Percentiles rank a stretch among this genome's conserved stretches.
Evolutionary conservation across 2,329 filamentous ascomycete species (phyloP).

Genomic region (Diplodia intermedia): DNA sequence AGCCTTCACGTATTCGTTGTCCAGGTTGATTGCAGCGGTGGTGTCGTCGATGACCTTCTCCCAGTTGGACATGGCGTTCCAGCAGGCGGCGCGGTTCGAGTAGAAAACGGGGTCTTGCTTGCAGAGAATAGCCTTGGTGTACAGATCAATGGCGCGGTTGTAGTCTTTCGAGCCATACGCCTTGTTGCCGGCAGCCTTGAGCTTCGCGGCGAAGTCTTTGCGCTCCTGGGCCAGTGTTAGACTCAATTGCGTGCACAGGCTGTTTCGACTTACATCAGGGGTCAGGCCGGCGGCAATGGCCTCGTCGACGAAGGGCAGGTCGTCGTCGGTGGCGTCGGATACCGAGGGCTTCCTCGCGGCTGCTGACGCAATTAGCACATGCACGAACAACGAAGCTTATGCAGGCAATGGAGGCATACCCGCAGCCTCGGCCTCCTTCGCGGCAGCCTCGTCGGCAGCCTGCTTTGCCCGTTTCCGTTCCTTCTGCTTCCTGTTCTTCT

Average conservation of each 20-base stretch:
- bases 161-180: conserved; percentile 95
- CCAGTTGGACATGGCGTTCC: conserved; percentile 92
- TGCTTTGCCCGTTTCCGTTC: conserved; percentile 89
- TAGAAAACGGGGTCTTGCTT: conserved; percentile 98
- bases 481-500: conserved; percentile 85
- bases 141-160: conserved; percentile 89
- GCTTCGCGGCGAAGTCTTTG: conserved; percentile 84
- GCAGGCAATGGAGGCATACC: conserved; percentile 26
- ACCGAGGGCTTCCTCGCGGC: conserved; percentile 48
- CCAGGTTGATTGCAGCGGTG: conserved; percentile 89
- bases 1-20: conserved; percentile 96
- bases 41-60: conserved; percentile 97
- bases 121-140: conserved; percentile 95
- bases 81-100: conserved; percentile 97
- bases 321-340: conserved; percentile 50
- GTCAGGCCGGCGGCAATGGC: conserved; percentile 52
- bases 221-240: conserved; percentile 67
- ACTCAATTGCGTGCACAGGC: background rate
- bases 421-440: conserved; percentile 46
- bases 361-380: conserved; percentile 34
- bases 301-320: conserved; percentile 59
- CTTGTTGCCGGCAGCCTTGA: conserved; percentile 96
- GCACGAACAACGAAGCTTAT: background rate
- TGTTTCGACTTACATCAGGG: conserved; percentile 46
- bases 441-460: conserved; percentile 60